Conservation (phyloP, 805 yeast genomes). For the Candida hungchunana region DNA sequence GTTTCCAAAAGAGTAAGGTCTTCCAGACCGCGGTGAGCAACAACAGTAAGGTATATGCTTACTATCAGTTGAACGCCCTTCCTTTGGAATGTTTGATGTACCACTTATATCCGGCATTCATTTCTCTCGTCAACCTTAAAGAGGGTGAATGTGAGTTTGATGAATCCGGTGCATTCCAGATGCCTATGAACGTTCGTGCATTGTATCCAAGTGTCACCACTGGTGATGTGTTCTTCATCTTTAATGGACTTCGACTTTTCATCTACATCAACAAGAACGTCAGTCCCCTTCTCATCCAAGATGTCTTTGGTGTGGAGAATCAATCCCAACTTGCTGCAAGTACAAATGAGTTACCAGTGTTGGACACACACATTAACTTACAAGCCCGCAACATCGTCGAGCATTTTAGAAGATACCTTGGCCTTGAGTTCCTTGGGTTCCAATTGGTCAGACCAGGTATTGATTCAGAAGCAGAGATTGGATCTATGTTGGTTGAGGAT, state of each 20-base stretch:
- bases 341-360: slow-evolving; percentile 56
- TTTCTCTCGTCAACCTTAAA: slow-evolving; percentile 62
- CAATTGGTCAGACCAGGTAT: slow-evolving; percentile 60
- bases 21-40: slow-evolving; percentile 44
- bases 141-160: slow-evolving; percentile 54
- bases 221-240: slow-evolving; percentile 76
- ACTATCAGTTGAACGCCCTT: slow-evolving; percentile 46
- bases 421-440: slow-evolving; percentile 41
- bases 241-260: slow-evolving; percentile 56
- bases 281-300: slow-evolving; percentile 61
- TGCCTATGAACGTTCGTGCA: slow-evolving; percentile 49
- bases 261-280: slow-evolving; percentile 71
- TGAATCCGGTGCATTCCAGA: slow-evolving; percentile 36
- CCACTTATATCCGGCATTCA: slow-evolving; percentile 75
- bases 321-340: slow-evolving; percentile 23
- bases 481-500: slow-evolving; percentile 72
- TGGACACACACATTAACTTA: slow-evolving; percentile 62
- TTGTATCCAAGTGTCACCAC: slow-evolving; percentile 39
- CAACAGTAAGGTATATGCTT: slow-evolving; percentile 59
- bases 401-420: slow-evolving; percentile 45
- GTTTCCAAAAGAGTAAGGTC: slow-evolving; percentile 66
- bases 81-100: slow-evolving; percentile 54
- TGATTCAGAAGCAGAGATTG: slow-evolving; percentile 44
- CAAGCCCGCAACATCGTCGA: slow-evolving; percentile 63
- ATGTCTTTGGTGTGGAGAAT: slow-evolving; percentile 63